Percentiles rank a stretch among this genome's conserved stretches.
Evolutionary conservation across 2,329 filamentous ascomycete species (phyloP).

Genomic region (Aspergillus luchuensis): DNA sequence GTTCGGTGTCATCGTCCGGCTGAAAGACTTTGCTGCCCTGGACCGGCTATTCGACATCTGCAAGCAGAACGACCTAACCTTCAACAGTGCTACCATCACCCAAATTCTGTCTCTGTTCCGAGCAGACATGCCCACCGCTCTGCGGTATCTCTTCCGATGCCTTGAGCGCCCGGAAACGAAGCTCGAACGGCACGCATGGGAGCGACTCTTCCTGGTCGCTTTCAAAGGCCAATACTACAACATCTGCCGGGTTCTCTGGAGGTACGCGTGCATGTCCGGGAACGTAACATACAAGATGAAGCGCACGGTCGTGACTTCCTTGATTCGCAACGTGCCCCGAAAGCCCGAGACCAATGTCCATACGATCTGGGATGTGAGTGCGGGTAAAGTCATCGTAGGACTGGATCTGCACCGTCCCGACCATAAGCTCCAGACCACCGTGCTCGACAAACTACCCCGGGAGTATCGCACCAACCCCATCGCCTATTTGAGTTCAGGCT

Average conservation of each 20-base stretch:
- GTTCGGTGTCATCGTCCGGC: constrained; percentile 34
- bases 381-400: constrained; percentile 40
- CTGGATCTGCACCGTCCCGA: constrained; percentile 25
- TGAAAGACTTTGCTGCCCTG: constrained; percentile 29
- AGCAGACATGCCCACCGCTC: constrained; percentile 26
- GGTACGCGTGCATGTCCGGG: constrained; percentile 48
- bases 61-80: constrained; percentile 27
- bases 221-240: constrained; percentile 44
- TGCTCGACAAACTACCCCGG: constrained; percentile 26
- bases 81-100: constrained; percentile 33
- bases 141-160: constrained; percentile 27
- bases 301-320: constrained; percentile 32
- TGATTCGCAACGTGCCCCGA: constrained; percentile 28
- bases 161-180: constrained; percentile 22
- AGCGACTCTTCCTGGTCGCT: constrained; percentile 46
- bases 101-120: constrained; percentile 33
- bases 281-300: constrained; percentile 38
- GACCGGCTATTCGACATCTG: constrained; percentile 36
- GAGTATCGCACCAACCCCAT: constrained; percentile 32
- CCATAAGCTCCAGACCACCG: constrained; percentile 12
- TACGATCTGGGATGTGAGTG: constrained; percentile 17
- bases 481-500: constrained; percentile 25
- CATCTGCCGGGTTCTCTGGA: constrained; percentile 50
- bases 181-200: constrained; percentile 31
- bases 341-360: constrained; percentile 24